These are phyloP conservation scores for Xylaria intraflava DNA, from an alignment of 495 filamentous ascomycete genomes.

Conservation along the genomic window DNA sequence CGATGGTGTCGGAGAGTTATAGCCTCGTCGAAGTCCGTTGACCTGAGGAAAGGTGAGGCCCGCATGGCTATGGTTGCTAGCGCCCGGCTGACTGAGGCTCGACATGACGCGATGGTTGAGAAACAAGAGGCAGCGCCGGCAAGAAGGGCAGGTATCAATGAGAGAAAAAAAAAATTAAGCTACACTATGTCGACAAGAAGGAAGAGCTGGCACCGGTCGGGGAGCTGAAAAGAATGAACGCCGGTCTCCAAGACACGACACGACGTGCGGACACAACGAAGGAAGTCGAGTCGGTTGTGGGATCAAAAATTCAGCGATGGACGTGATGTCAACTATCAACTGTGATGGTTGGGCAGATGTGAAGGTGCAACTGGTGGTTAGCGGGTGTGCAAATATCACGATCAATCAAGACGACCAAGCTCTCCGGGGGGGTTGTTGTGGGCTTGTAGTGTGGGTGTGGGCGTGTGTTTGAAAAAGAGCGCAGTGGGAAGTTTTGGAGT, in stretches of 20 bases:
- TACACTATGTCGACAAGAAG: too few relatives aligned
- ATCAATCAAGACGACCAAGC: constrained; percentile 28
- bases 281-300: constrained; percentile 2
- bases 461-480: constrained; percentile 12
- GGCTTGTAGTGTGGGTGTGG: constrained; percentile 20
- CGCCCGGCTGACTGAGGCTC: constrained; percentile 28
- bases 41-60: constrained; percentile 31
- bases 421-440: constrained; percentile 7
- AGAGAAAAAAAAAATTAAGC: constrained; percentile 4
- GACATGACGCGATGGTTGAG: constrained; percentile 25
- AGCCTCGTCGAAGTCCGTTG: constrained; percentile 6
- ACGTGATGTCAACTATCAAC: constrained; percentile 27
- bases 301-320: constrained; percentile 5
- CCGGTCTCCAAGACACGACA: constrained; percentile 10
- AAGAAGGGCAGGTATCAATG: constrained; percentile 7
- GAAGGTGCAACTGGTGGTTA: constrained; percentile 14
- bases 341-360: constrained; percentile 27
- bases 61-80: constrained; percentile 29
- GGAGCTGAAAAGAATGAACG: background rate
- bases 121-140: constrained; percentile 4
- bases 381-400: constrained; percentile 32
- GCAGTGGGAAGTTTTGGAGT: constrained; percentile 8
- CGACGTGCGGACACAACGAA: constrained; percentile 16
- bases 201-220: too few relatives aligned
- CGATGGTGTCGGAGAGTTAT: constrained; percentile 31